Evolutionary conservation across 176 grass and related monocot genomes (phyloP).

Genomic region (Canna indica): DNA sequence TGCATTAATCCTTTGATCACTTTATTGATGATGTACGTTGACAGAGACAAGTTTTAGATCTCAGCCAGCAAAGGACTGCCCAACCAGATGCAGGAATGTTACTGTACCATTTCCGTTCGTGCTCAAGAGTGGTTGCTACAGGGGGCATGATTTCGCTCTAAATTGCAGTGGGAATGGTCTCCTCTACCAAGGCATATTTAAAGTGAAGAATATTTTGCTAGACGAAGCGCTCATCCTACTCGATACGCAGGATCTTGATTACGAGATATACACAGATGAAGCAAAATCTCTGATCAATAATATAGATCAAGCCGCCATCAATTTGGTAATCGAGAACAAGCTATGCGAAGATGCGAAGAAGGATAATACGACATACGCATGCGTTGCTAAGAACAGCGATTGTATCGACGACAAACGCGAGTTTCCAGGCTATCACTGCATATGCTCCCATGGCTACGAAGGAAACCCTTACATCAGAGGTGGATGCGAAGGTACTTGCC

Average conservation of each 20-base stretch:
- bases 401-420: neutral
- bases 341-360: constrained; percentile 2
- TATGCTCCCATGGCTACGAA: constrained; percentile 8
- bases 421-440: constrained; percentile 10
- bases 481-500: constrained; percentile 24
- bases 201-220: no score
- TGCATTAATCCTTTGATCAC: no score
- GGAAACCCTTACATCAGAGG: constrained; percentile 25
- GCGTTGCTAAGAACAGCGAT: neutral
- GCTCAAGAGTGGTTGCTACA: neutral
- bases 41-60: no score
- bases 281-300: neutral
- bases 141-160: neutral
- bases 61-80: no score
- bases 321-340: constrained; percentile 17
- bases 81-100: neutral
- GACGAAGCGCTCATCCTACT: no score
- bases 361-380: neutral
- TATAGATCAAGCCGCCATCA: neutral
- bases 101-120: neutral
- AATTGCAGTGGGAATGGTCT: neutral
- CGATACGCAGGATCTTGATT: neutral
- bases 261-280: no score
- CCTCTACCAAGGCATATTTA: neutral
- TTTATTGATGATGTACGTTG: no score